Conservation (phyloP, 148 eudicot species). For the Fagopyrum tataricum region DNA sequence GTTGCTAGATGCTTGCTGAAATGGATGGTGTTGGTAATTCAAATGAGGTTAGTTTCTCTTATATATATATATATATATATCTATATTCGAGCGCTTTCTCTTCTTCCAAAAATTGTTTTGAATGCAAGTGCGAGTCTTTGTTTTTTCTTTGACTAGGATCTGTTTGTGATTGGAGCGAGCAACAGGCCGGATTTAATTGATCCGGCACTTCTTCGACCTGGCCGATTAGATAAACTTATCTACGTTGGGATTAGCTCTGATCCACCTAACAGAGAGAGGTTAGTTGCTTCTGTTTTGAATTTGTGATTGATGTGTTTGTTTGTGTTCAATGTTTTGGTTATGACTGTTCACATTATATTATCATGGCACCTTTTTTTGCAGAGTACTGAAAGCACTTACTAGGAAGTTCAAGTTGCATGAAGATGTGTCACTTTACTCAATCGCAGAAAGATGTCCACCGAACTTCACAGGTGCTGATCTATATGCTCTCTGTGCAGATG, state of each 20-base stretch:
- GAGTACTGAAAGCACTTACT: constrained; percentile 86
- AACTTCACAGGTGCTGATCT: constrained; percentile 98
- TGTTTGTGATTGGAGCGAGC: constrained; percentile 97
- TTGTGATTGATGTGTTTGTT: neutral
- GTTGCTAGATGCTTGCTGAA: constrained; percentile 91
- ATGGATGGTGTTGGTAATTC: constrained; percentile 93
- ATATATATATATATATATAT: neutral
- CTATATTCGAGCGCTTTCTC: neutral
- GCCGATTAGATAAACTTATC: constrained; percentile 96
- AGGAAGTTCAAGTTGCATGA: constrained; percentile 81
- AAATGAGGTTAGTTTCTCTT: constrained; percentile 45
- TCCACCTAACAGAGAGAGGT: constrained; percentile 86
- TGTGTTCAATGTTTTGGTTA: neutral
- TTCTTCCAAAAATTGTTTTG: constrained; percentile 3
- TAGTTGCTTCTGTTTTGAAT: constrained; percentile 16
- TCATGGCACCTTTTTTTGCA: constrained; percentile 18
- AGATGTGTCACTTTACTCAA: constrained; percentile 68
- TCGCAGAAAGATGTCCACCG: constrained; percentile 85
- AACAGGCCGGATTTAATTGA: constrained; percentile 98
- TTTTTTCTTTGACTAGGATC: constrained; percentile 44
- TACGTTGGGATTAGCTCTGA: constrained; percentile 92
- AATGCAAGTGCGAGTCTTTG: neutral
- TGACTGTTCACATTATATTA: neutral
- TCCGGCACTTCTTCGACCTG: constrained; percentile 92
- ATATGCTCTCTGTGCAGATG: constrained; percentile 98